phyloP scores from a whole-genome alignment of 2,329 filamentous ascomycete genomes.

The Pyrenophora teres region DNA sequence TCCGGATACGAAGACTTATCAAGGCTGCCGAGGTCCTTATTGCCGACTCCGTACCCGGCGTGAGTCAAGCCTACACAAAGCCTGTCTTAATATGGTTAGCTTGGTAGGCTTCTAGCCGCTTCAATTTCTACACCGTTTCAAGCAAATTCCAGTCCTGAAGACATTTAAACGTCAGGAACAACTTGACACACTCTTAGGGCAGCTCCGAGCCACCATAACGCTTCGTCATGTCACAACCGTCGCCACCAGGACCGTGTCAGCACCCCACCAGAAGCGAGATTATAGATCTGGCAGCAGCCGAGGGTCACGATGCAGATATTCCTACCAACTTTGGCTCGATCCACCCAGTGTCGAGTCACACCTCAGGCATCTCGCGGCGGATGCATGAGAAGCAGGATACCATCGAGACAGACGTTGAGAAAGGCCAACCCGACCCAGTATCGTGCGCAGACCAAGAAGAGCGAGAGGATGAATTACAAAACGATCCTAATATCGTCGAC shows the following conservation, averaged over 20 bases:
- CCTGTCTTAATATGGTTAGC: too few relatives aligned
- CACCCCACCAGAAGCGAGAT: conserved; percentile 41
- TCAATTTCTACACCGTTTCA: too few relatives aligned
- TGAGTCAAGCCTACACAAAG: too few relatives aligned
- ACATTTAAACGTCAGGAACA: too few relatives aligned
- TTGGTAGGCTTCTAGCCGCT: too few relatives aligned
- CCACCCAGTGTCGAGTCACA: conserved; percentile 16
- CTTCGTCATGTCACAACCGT: conserved; percentile 15
- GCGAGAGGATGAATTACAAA: conserved; percentile 14
- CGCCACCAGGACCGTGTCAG: conserved; percentile 18
- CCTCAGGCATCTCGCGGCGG: conserved; percentile 10
- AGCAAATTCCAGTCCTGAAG: too few relatives aligned
- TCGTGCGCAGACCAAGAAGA: conserved; percentile 22
- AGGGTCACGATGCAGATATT: conserved; percentile 50
- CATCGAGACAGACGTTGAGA: conserved; percentile 38
- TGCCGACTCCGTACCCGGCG: too few relatives aligned
- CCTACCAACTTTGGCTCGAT: conserved; percentile 41
- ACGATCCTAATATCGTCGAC: conserved; percentile 59
- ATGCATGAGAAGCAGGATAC: conserved; percentile 18
- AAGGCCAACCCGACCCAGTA: conserved; percentile 25
- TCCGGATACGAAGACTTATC: too few relatives aligned
- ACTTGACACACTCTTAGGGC: neutral
- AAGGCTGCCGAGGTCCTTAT: too few relatives aligned
- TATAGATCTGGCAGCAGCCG: conserved; percentile 42
- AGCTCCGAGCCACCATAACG: neutral